Evolutionary conservation across 371 early-diverging fungal species (phyloP).

Genomic region (Basidiobolus heterosporus): DNA sequence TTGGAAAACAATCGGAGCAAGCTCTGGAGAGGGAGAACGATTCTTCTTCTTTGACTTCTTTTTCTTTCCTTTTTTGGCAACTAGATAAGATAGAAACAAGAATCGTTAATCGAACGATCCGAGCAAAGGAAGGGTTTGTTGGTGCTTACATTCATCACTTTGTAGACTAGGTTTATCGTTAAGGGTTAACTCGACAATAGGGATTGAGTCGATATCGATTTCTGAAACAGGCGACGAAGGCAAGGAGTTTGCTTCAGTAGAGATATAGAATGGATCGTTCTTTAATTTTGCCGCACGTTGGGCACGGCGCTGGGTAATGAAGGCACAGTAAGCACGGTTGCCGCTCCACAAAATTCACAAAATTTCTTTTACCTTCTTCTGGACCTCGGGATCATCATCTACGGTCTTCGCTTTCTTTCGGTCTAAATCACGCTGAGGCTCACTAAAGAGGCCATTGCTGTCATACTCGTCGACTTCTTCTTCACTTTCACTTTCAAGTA

Average conservation of each 20-base stretch:
- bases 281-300: constrained; percentile 40
- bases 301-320: constrained; percentile 34
- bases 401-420: constrained; percentile 15
- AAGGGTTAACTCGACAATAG: constrained; percentile 54
- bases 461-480: constrained; percentile 17
- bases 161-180: constrained; percentile 18
- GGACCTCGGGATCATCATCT: background rate
- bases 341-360: no score
- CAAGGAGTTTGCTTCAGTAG: constrained; percentile 8
- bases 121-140: background rate
- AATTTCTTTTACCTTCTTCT: constrained; percentile 6
- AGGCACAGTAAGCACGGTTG: no score
- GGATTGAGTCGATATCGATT: constrained; percentile 63
- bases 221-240: constrained; percentile 6
- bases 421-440: constrained; percentile 8
- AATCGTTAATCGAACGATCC: no score
- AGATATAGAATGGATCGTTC: constrained; percentile 63
- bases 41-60: background rate
- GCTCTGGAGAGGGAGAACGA: constrained; percentile 14
- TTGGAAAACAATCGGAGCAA: constrained; percentile 28
- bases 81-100: no score
- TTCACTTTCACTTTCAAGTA: constrained; percentile 36
- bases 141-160: background rate
- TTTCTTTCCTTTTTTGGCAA: background rate
- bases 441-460: constrained; percentile 15